Base-by-base conservation (phyloP, 345 rosid genomes). In the Lepidium didymum region DNA sequence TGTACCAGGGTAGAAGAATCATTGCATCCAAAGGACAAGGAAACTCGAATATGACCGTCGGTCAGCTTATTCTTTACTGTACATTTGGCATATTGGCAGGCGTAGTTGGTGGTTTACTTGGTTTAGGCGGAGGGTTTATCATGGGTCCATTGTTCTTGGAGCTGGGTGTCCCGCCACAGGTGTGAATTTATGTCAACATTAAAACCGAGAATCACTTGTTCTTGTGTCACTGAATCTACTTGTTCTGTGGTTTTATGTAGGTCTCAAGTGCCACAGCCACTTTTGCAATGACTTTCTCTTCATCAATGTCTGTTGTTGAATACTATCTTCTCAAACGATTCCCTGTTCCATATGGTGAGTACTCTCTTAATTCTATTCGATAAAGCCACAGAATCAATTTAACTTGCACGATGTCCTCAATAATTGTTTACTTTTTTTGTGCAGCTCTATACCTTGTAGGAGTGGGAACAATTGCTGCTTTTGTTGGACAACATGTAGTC, bases 201-300 rank as follows among this genome's bases (percentile, higher is more conserved):
- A 35, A 14, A 25, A 6, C 6, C 13, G 3, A 25, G 50, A 9
- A 38, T 56, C 38, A 38, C 18, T 47, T 27, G 56, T 71, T 34
- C 13, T 33, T 40, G 61, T 50, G 27, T 44, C 0, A 45, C 13
- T 0, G 2, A 3, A 46, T 44, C 10, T 31, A 53, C 31, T 15
- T 12, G 43, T 33, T 64, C 38, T 57, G 21, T 0, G 1, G 12
- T 5, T 14, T 42, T 65, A 13, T 53, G 64, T 65, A 86, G 94
- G 94, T 90, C 52, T 82, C 92, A 59, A 88, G 92, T 83, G 89
- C 97, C 57, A 90, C 95, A 25, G 84, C 90, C 18, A 90, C 97
- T 66, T 88, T 88, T 75, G 87, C 90, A n/a, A 88, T 88, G 97
- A 79, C 82, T 12, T 90, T 90, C 68, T 88, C 92, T 45, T 87